phyloP scores from a whole-genome alignment of 208 protist species.

The Trichomonas tenax region DNA sequence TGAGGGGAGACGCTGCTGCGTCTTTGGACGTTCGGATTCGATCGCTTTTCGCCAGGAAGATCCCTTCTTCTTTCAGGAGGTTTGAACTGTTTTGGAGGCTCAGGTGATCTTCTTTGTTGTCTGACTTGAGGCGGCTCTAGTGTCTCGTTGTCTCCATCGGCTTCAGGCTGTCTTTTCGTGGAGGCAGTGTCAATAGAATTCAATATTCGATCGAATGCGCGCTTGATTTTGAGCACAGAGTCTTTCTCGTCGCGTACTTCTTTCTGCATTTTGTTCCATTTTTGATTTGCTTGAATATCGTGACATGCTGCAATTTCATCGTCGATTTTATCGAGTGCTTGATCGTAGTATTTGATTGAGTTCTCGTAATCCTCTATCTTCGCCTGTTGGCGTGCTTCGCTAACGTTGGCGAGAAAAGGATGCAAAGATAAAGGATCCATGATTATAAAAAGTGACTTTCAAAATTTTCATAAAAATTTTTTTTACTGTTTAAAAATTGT shows the following conservation, averaged over 20 bases:
- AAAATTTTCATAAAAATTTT: background rate
- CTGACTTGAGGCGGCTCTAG: background rate
- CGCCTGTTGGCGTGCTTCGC: constrained; percentile 28
- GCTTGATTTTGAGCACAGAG: background rate
- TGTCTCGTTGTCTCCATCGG: background rate
- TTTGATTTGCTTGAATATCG: background rate
- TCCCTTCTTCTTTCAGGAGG: background rate
- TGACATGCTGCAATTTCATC: background rate
- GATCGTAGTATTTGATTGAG: constrained; percentile 13
- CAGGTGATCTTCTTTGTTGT: background rate
- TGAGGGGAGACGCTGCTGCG: background rate
- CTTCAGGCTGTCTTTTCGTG: background rate
- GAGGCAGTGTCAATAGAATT: background rate
- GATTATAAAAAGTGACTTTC: background rate
- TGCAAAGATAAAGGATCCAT: background rate
- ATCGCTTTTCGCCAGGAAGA: background rate
- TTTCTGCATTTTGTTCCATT: background rate
- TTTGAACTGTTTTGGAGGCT: background rate
- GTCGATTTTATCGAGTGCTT: background rate
- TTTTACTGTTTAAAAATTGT: no score
- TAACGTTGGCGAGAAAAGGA: background rate
- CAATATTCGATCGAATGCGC: background rate
- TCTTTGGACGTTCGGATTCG: background rate
- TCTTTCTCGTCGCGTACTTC: background rate
- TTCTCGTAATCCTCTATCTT: constrained; percentile 37